phyloP scores from a whole-genome alignment of 164 flowering plant genomes.

The Magnolia kwangsiensis region DNA sequence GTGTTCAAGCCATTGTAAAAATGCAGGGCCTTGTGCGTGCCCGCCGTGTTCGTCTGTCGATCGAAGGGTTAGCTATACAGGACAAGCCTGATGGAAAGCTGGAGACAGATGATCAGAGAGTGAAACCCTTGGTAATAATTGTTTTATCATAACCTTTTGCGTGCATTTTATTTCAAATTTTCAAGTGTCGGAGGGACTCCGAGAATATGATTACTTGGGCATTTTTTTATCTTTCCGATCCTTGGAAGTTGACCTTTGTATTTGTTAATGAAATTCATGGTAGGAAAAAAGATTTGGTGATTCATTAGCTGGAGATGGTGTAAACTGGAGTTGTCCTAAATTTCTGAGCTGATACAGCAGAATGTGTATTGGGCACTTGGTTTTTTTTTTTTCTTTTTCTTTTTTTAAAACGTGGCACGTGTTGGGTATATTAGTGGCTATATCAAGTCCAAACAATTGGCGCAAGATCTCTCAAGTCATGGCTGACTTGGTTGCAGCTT shows the following conservation, averaged over 20 bases:
- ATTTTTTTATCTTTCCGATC: not conserved
- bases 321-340: no score
- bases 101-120: slow-evolving; percentile 10
- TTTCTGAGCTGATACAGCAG: no score
- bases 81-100: slow-evolving; percentile 21
- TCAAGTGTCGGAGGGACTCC: not conserved
- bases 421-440: no score
- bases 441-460: not conserved
- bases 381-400: no score
- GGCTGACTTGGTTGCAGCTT: not conserved
- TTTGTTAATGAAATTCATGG: no score
- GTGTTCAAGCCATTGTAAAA: slow-evolving; percentile 83
- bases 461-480: not conserved
- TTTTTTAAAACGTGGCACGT: no score
- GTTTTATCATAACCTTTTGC: not conserved
- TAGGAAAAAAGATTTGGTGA: no score
- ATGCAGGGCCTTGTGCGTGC: slow-evolving; percentile 92
- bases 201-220: not conserved
- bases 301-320: no score
- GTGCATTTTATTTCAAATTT: not conserved
- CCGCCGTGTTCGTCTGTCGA: slow-evolving; percentile 39
- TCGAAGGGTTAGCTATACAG: slow-evolving; percentile 25
- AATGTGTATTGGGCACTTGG: no score
- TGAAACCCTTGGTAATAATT: slow-evolving; percentile 37
- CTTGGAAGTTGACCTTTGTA: not conserved